Evolutionary conservation across 164 flowering plant genomes (phyloP).

Genomic region (Santalum album): DNA sequence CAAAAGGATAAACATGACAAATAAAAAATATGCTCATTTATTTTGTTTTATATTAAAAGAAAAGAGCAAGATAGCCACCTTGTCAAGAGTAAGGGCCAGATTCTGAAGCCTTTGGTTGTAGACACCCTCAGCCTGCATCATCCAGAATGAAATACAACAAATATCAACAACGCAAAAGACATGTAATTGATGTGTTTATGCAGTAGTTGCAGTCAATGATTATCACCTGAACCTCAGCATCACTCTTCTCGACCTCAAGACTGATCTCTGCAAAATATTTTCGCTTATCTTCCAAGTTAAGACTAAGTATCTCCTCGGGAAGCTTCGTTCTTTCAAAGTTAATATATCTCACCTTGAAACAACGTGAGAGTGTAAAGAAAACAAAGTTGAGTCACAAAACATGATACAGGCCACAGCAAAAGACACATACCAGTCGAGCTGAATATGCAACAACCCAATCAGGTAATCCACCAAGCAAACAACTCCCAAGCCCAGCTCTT

Average conservation of each 20-base stretch:
- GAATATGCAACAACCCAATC: constrained; percentile 95
- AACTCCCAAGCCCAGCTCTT: constrained; percentile 85
- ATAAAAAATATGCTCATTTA: too few species aligned
- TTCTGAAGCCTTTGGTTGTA: constrained; percentile 97
- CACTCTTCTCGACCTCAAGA: constrained; percentile 77
- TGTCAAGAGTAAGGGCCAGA: constrained; percentile 92
- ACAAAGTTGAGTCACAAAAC: too few species aligned
- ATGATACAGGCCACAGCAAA: constrained; percentile 5
- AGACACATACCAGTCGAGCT: constrained; percentile 67
- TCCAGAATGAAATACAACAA: constrained; percentile 3
- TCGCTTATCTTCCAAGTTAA: constrained; percentile 88
- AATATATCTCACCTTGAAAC: constrained; percentile 80
- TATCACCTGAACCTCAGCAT: constrained; percentile 90
- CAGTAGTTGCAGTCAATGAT: background rate
- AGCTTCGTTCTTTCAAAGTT: constrained; percentile 89
- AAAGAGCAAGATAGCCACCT: constrained; percentile 30
- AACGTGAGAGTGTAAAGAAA: constrained; percentile 8
- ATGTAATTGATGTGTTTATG: background rate
- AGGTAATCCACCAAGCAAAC: constrained; percentile 93
- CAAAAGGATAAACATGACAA: too few species aligned
- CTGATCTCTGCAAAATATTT: constrained; percentile 69
- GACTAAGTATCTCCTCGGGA: constrained; percentile 77
- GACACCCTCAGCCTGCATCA: constrained; percentile 91
- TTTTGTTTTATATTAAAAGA: too few species aligned
- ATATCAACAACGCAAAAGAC: background rate